Evolutionary conservation across 164 flowering plant genomes (phyloP).

Genomic region (Vitis amurensis): DNA sequence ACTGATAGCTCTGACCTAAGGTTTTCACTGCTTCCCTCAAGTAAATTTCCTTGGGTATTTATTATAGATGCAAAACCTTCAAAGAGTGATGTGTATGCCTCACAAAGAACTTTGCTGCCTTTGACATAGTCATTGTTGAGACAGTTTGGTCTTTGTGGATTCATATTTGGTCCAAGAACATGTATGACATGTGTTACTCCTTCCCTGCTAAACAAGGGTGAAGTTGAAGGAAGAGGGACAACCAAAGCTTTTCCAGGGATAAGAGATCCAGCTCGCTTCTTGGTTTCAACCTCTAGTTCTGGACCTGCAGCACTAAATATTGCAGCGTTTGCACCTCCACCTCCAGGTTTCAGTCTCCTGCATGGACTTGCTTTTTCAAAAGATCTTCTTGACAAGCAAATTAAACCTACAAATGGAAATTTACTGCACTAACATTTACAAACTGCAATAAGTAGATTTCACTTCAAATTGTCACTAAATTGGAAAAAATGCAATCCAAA

Average conservation of each 20-base stretch:
- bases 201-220: conserved; percentile 68
- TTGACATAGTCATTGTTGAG: conserved; percentile 67
- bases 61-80: too few relatives aligned
- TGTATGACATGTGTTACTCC: conserved; percentile 97
- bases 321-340: conserved; percentile 97
- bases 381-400: background rate
- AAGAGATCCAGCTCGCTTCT: conserved; percentile 63
- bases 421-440: too few relatives aligned
- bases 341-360: conserved; percentile 94
- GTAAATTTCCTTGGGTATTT: too few relatives aligned
- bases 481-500: too few relatives aligned
- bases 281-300: conserved; percentile 71
- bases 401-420: too few relatives aligned
- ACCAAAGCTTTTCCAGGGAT: conserved; percentile 69
- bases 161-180: conserved; percentile 98
- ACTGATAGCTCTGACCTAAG: too few relatives aligned
- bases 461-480: too few relatives aligned
- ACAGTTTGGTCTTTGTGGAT: conserved; percentile 79
- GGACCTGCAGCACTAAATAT: conserved; percentile 87
- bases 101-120: too few relatives aligned
- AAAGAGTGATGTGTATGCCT: too few relatives aligned
- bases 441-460: too few relatives aligned
- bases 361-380: conserved; percentile 16
- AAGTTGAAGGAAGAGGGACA: conserved; percentile 75
- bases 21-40: too few relatives aligned